These are phyloP conservation scores for Penicillium samsonianum DNA, from an alignment of 495 filamentous ascomycete species.

Conservation along the genomic window DNA sequence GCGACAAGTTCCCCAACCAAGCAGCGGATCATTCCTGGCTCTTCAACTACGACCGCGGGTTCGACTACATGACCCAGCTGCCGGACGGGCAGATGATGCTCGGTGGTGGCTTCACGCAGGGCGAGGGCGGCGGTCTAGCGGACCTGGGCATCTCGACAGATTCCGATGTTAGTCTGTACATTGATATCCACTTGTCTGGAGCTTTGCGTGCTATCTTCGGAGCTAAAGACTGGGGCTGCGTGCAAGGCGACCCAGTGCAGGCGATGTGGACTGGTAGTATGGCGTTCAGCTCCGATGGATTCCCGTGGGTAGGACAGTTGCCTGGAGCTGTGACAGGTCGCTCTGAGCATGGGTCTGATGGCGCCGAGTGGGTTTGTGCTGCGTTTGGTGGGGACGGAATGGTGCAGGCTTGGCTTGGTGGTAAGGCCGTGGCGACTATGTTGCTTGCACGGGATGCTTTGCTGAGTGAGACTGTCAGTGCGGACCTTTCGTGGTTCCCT, in stretches of 20 bases:
- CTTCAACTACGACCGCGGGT: conserved; percentile 60
- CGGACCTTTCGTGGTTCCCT: conserved; percentile 44
- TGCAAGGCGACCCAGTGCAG: conserved; percentile 48
- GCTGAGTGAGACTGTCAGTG: conserved; percentile 21
- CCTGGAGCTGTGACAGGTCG: conserved; percentile 46
- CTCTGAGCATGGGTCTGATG: conserved; percentile 24
- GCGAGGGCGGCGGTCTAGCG: conserved; percentile 49
- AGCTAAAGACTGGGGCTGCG: conserved; percentile 35
- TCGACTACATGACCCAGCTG: conserved; percentile 80
- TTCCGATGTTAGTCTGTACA: conserved; percentile 34
- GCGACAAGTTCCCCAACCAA: conserved; percentile 35
- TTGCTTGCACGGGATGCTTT: conserved; percentile 45
- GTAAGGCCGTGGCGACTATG: conserved; percentile 65
- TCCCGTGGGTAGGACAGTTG: conserved; percentile 74
- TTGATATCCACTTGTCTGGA: conserved; percentile 37
- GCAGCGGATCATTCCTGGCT: conserved; percentile 37
- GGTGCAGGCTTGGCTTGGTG: conserved; percentile 72
- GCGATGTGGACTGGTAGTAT: conserved; percentile 82
- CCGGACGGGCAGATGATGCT: conserved; percentile 64
- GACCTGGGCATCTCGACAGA: conserved; percentile 38
- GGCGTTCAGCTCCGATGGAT: conserved; percentile 70
- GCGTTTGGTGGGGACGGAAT: conserved; percentile 80
- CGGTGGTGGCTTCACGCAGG: conserved; percentile 57
- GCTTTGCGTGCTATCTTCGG: conserved; percentile 34
- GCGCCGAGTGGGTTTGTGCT: conserved; percentile 57